Base-by-base conservation (phyloP, 352 stramenopile genomes). In the Nannochloropsis limnetica region DNA sequence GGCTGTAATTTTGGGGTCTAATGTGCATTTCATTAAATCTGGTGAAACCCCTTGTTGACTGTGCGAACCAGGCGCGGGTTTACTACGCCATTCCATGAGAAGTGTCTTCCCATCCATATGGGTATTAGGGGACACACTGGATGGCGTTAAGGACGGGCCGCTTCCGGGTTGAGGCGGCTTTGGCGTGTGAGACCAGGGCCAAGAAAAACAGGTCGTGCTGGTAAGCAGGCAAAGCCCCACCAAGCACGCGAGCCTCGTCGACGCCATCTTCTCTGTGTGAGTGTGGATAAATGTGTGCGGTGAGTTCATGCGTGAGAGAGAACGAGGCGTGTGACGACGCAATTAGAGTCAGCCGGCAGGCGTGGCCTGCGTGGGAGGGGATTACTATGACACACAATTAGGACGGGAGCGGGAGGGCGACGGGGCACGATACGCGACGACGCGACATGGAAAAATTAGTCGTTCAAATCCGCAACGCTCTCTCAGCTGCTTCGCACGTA, bases 1-100 rank as follows among this genome's bases (percentile, higher is more conserved):
- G 61, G 79, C 68, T 23, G 82, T 87, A 0, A 87, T 49, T 74
- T 86, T 85, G 4, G 68, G 80, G 49, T 82, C 67, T 9, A 86
- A 68, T 25, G 79, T 25, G 25, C 79, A 84, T 81, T 23, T 74
- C 61, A 74, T 74, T 74, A 23, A 31, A 6, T 31, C n/a, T 8
- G 61, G 25, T 74, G 9, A 29, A 29, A 74, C 61, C 8, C n/a
- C 22, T 29, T 29, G 61, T 15, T 74, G 61, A 25, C 9, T 15
- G 25, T 28, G 25, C 15, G 61, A 25, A 8, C 61, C 61, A 28
- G n/a, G 9, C 25, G 61, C n/a, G 11, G 61, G 61, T 22, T 74
- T 74, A 74, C 9, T 31, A 23, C 61, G 61, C 61, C 61, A 74
- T 22, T 74, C 61, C 61, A 74, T 74, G 9, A 74, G 15, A 25